Conservation (phyloP, 495 filamentous ascomycete genomes). For the Neurospora intermedia region DNA sequence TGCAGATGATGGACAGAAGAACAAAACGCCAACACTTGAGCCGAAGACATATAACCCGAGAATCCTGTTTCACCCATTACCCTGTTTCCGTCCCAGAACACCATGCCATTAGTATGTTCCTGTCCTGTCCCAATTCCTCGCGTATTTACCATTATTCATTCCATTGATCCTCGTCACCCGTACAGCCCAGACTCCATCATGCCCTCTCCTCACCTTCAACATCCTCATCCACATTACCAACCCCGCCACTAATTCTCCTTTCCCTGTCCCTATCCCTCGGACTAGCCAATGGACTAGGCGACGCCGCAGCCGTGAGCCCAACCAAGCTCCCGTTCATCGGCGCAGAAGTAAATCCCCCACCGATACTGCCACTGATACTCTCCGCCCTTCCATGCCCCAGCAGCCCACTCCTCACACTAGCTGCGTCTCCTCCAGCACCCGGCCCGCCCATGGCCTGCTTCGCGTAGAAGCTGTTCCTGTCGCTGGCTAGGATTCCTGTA, state of each 20-base stretch:
- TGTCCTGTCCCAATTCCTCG: neutral
- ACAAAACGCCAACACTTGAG: neutral
- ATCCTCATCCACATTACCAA: constrained; percentile 16
- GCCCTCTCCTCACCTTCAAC: constrained; percentile 1
- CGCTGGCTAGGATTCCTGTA: constrained; percentile 52
- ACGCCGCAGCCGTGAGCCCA: constrained; percentile 7
- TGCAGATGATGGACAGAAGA: neutral
- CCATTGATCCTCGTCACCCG: neutral
- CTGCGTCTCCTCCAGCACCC: constrained; percentile 61
- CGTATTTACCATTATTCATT: neutral
- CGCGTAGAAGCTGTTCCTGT: constrained; percentile 73
- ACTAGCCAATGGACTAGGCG: constrained; percentile 51
- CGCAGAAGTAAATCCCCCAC: constrained; percentile 24
- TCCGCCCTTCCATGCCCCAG: constrained; percentile 71
- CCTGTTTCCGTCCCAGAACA: neutral
- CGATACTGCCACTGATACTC: constrained; percentile 69
- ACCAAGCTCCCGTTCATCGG: neutral
- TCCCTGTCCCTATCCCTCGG: constrained; percentile 34
- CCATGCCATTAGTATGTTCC: neutral
- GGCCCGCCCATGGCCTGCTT: constrained; percentile 46
- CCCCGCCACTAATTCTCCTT: constrained; percentile 4
- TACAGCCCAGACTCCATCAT: neutral
- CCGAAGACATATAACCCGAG: neutral
- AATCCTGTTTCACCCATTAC: neutral
- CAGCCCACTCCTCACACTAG: constrained; percentile 67